Conservation (phyloP, 2,329 filamentous ascomycete species). For the Xylaria sp. region DNA sequence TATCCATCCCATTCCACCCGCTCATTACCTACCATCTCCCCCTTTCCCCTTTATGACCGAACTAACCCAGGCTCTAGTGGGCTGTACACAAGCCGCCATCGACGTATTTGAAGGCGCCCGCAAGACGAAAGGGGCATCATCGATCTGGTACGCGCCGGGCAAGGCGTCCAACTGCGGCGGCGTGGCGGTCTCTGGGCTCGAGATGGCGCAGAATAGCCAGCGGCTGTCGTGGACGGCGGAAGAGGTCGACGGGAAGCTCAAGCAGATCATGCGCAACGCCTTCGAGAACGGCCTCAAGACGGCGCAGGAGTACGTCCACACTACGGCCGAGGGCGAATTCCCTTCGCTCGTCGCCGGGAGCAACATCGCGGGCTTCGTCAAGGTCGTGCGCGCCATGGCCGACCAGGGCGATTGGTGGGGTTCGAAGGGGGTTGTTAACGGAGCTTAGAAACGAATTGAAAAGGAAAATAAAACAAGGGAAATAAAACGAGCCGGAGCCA, state of each 20-base stretch:
- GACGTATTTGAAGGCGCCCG: conserved; percentile 86
- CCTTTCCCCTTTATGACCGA: neutral
- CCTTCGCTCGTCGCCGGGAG: conserved; percentile 91
- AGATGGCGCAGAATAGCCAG: conserved; percentile 98
- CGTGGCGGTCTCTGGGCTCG: conserved; percentile 95
- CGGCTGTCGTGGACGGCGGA: conserved; percentile 86
- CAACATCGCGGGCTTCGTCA: conserved; percentile 98
- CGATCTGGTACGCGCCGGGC: conserved; percentile 95
- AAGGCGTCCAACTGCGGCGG: conserved; percentile 98
- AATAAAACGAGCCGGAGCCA: neutral
- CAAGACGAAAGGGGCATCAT: conserved; percentile 71
- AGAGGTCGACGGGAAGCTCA: conserved; percentile 91
- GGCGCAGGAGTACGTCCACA: conserved; percentile 86
- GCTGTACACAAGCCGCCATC: conserved; percentile 95
- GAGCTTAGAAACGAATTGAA: neutral
- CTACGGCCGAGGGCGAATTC: conserved; percentile 73
- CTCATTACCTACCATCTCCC: neutral
- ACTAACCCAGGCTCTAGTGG: conserved; percentile 64
- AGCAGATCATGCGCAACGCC: conserved; percentile 93
- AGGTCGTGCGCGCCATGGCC: conserved; percentile 93
- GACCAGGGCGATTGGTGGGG: conserved; percentile 95
- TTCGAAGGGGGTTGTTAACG: conserved; percentile 61
- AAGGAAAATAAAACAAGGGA: neutral
- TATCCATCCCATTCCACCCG: neutral
- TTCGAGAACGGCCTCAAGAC: conserved; percentile 91